Evolutionary conservation across 2,329 filamentous ascomycete genomes (phyloP).

Genomic region (Neophaeococcomyces aloes): DNA sequence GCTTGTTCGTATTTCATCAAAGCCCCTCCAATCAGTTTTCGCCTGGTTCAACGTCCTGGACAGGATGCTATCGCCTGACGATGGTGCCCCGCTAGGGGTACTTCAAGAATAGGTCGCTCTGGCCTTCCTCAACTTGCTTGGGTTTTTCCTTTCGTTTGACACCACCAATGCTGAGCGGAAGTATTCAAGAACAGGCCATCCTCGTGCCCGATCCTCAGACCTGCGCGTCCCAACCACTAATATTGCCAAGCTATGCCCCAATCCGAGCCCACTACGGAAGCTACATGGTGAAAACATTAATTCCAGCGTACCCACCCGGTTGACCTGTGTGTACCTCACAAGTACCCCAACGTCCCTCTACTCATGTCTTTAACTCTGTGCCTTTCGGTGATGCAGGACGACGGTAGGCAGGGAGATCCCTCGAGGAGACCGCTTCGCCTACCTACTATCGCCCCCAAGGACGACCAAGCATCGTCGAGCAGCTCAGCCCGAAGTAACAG

Average conservation of each 20-base stretch:
- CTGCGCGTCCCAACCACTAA: too few species aligned
- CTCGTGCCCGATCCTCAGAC: too few species aligned
- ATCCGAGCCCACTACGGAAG: not conserved
- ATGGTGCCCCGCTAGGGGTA: not conserved
- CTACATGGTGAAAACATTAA: not conserved
- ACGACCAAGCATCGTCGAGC: slow-evolving; percentile 25
- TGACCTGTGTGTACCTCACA: not conserved
- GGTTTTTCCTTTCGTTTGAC: not conserved
- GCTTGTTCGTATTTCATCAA: too few species aligned
- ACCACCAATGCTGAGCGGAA: not conserved
- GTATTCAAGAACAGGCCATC: too few species aligned
- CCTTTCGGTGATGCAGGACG: slow-evolving; percentile 27
- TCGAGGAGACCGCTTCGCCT: slow-evolving; percentile 31
- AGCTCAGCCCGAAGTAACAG: slow-evolving; percentile 26
- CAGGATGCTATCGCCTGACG: too few species aligned
- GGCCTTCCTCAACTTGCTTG: not conserved
- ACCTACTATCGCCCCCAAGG: slow-evolving; percentile 37
- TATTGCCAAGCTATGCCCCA: too few species aligned
- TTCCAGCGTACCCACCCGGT: too few species aligned
- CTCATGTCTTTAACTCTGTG: slow-evolving; percentile 5
- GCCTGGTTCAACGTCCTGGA: too few species aligned
- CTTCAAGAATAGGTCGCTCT: not conserved
- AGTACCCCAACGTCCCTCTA: not conserved
- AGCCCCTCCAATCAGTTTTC: too few species aligned
- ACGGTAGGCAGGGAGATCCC: slow-evolving; percentile 26